Conservation (phyloP, 1,284 basidiomycete species). For the Ceratorhiza oryzae-sativae region DNA sequence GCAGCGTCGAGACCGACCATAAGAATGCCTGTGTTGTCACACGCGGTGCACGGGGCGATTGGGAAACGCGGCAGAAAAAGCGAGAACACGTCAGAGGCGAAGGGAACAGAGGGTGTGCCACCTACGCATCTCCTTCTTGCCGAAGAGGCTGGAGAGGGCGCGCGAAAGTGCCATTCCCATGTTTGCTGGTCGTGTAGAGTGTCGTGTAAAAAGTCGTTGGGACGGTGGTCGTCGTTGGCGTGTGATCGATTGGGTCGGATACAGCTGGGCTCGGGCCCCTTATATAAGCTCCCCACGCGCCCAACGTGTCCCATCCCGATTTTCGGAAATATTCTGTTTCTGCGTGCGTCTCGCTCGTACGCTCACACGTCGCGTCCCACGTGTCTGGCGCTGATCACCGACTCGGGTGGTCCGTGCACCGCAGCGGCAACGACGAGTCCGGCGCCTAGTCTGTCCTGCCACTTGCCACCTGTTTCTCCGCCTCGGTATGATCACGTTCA, state of each 20-base stretch:
- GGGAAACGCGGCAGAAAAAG: slow-evolving; percentile 5
- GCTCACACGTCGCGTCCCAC: slow-evolving; percentile 18
- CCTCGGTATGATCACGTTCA: slow-evolving; percentile 89
- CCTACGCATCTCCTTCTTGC: slow-evolving; percentile 99
- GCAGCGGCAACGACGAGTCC: slow-evolving; percentile 6
- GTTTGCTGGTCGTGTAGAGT: slow-evolving; percentile 42
- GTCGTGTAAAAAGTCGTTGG: slow-evolving; percentile 18
- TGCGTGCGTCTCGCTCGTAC: not conserved
- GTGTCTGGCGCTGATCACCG: slow-evolving; percentile 21
- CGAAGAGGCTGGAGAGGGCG: slow-evolving; percentile 87
- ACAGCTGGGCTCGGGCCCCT: not conserved
- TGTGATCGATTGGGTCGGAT: slow-evolving; percentile 37
- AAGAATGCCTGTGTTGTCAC: slow-evolving; percentile 58
- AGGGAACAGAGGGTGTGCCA: slow-evolving; percentile 46
- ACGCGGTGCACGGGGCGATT: not conserved
- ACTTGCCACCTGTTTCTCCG: not conserved
- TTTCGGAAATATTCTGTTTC: not conserved
- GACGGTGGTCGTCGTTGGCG: slow-evolving; percentile 31
- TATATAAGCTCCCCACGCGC: not conserved
- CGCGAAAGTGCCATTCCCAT: slow-evolving; percentile 90
- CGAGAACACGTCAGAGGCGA: slow-evolving; percentile 34
- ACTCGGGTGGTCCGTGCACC: slow-evolving; percentile 35
- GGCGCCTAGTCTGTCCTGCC: slow-evolving; percentile 11
- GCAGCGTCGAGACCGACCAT: slow-evolving; percentile 95
- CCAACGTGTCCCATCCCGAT: not conserved